Base-by-base conservation (phyloP, 2,329 filamentous ascomycete genomes). In the Sclerotinia subarctica region DNA sequence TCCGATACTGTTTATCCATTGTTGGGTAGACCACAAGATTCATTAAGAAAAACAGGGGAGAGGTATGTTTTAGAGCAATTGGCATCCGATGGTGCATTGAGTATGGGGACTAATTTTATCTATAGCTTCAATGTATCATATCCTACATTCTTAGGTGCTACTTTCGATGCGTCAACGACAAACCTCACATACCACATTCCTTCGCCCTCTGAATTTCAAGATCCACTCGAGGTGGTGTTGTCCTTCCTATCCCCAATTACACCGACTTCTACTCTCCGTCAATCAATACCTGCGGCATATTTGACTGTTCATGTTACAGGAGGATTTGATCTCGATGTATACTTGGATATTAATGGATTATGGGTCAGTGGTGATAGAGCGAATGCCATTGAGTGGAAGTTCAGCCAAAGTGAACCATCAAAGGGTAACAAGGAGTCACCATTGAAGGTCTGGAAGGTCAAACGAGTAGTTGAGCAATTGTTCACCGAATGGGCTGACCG, bases 321-420 rank as follows among this genome's bases (percentile, higher is more conserved):
- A 6, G 82, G 82, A 70, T 85, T 89, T 63, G 82, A 89, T 70
- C 80, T 91, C 17, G 84, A 88, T 74, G 75, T 89, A 60, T 91
- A 91, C 73, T 79, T 89, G 69, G 89, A 92, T 75, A 72, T 91
- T 66, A 90, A 91, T 74, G 89, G 89, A 10, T 88, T 93, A 76
- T 96, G 92, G 92, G 90, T 93, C 69, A 95, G 90, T 74, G 92
- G 92, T 24, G 85, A 93, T 71, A 82, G 87, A 62, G 87, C 84
- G 46, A 91, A 85, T 73, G 81, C 84, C 65, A 90, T 96, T 67
- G 82, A 85, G 68, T 96, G 93, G 93, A 81, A 85, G 13, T 80
- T 93, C 60, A 80, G 82, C 65, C 79, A 84, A 66, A 75, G 81
- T 11, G 74, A 79, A 56, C 73, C 80, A 42, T 73, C 79, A 5